These are phyloP conservation scores for Stellera chamaejasme DNA, from an alignment of 345 rosid species.

Conservation along the genomic window DNA sequence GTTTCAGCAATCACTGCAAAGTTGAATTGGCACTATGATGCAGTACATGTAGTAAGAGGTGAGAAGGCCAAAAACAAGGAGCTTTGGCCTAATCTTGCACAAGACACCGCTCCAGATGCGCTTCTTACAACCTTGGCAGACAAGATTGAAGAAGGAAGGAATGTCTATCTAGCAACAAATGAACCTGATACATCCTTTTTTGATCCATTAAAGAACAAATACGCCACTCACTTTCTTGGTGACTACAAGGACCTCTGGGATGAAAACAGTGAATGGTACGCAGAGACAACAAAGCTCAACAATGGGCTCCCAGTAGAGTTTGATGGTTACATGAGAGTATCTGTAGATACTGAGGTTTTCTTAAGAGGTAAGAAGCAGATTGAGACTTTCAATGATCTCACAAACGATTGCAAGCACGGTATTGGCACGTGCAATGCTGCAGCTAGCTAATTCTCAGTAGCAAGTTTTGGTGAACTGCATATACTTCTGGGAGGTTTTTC, in stretches of 20 bases:
- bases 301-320: slow-evolving; percentile 71
- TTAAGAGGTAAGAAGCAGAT: slow-evolving; percentile 87
- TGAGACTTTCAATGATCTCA: slow-evolving; percentile 85
- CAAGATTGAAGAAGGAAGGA: slow-evolving; percentile 79
- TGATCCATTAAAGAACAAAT: slow-evolving; percentile 73
- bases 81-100: slow-evolving; percentile 82
- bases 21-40: slow-evolving; percentile 90
- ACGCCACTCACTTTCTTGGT: slow-evolving; percentile 72
- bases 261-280: slow-evolving; percentile 76
- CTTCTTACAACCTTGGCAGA: slow-evolving; percentile 57
- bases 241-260: slow-evolving; percentile 87
- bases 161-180: slow-evolving; percentile 71
- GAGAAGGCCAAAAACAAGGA: slow-evolving; percentile 71
- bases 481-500: background rate
- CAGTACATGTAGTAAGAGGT: slow-evolving; percentile 79
- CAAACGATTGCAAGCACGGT: slow-evolving; percentile 88
- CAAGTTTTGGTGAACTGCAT: slow-evolving; percentile 6
- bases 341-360: slow-evolving; percentile 83
- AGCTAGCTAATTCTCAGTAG: slow-evolving; percentile 31
- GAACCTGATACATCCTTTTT: slow-evolving; percentile 62
- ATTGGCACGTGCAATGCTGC: slow-evolving; percentile 69
- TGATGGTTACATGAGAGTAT: slow-evolving; percentile 84
- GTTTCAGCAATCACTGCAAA: slow-evolving; percentile 59
- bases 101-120: slow-evolving; percentile 60
- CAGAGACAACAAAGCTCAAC: slow-evolving; percentile 72